These are phyloP conservation scores for Taphrina pruni DNA, from an alignment of 1,139 yeast genomes.

Conservation along the genomic window DNA sequence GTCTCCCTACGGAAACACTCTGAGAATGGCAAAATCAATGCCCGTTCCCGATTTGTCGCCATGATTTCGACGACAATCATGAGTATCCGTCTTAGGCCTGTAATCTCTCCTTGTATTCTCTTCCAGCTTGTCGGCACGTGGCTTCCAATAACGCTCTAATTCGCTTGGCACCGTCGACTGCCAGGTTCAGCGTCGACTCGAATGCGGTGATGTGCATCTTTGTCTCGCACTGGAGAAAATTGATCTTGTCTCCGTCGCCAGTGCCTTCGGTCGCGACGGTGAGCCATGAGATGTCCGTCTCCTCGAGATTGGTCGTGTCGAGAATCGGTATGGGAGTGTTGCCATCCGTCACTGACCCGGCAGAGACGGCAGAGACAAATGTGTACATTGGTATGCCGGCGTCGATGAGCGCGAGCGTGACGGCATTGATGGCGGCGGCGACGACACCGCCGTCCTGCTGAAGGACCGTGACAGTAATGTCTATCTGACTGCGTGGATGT, in stretches of 20 bases:
- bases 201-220: conserved; percentile 82
- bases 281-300: conserved; percentile 75
- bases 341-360: conserved; percentile 64
- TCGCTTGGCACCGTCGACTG: conserved; percentile 86
- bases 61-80: neutral
- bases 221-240: conserved; percentile 76
- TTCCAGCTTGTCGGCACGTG: conserved; percentile 76
- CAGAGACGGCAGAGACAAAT: conserved; percentile 78
- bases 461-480: conserved; percentile 73
- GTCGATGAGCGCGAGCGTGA: conserved; percentile 86
- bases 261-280: conserved; percentile 77
- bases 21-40: too few species aligned
- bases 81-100: neutral
- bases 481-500: conserved; percentile 82
- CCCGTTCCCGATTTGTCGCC: too few species aligned
- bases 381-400: conserved; percentile 97
- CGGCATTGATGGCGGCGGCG: conserved; percentile 82
- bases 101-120: conserved; percentile 49
- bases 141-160: conserved; percentile 84
- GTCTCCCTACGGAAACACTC: too few species aligned
- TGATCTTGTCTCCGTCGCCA: conserved; percentile 74
- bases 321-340: conserved; percentile 9
- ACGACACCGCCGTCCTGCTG: conserved; percentile 87
- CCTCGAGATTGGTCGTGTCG: conserved; percentile 84
- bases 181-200: conserved; percentile 78